These are phyloP conservation scores for Oxyria digyna DNA, from an alignment of 148 eudicot genomes.

Conservation along the genomic window DNA sequence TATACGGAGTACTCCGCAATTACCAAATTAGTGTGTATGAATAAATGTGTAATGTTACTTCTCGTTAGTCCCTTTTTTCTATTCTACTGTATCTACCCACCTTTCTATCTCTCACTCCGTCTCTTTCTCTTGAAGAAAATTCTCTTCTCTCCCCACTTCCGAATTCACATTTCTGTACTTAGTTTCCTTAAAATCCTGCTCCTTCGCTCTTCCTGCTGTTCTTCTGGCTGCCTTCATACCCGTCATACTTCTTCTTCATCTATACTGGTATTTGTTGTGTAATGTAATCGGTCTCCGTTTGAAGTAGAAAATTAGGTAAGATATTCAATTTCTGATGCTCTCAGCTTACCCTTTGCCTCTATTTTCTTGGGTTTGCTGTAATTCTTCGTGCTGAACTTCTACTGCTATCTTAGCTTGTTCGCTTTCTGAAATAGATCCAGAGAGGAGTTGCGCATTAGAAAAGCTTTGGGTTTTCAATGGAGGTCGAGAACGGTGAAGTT, in stretches of 20 bases:
- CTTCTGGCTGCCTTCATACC: neutral
- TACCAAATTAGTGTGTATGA: neutral
- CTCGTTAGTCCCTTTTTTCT: neutral
- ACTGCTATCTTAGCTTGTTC: neutral
- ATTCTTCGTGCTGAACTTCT: neutral
- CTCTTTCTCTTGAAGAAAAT: slow-evolving; percentile 8
- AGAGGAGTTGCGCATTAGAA: neutral
- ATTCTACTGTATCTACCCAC: neutral
- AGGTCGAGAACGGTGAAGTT: slow-evolving; percentile 29
- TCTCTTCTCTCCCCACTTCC: slow-evolving; percentile 1
- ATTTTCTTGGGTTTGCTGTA: neutral
- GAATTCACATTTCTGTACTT: neutral
- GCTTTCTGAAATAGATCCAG: slow-evolving; percentile 3
- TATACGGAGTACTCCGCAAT: too few relatives aligned
- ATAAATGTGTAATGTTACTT: slow-evolving; percentile 7
- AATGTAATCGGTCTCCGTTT: neutral
- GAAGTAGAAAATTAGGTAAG: neutral
- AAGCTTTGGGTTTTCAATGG: slow-evolving; percentile 30
- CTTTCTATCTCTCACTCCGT: slow-evolving; percentile 5
- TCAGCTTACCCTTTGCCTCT: neutral
- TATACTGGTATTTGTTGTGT: neutral
- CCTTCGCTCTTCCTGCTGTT: neutral
- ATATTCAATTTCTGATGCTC: neutral
- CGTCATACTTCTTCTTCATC: neutral
- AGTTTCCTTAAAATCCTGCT: neutral